Evolutionary conservation across 495 filamentous ascomycete genomes (phyloP).

Genomic region (Physcia stellaris): DNA sequence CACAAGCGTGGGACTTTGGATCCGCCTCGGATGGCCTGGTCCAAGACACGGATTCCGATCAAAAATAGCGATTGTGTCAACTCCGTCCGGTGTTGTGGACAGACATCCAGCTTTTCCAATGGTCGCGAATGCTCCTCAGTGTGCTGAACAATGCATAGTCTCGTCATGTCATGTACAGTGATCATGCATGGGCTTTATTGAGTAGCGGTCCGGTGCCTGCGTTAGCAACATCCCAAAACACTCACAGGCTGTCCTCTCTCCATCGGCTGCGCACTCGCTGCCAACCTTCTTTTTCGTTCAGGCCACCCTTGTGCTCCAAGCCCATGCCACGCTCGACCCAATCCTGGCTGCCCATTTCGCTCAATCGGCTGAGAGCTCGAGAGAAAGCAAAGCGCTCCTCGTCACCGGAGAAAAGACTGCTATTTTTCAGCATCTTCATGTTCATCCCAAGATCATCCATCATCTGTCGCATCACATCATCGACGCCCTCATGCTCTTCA

Average conservation of each 20-base stretch:
- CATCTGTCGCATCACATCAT: slow-evolving; percentile 72
- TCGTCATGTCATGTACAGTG: too few species aligned
- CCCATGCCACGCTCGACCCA: slow-evolving; percentile 88
- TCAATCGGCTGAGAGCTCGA: slow-evolving; percentile 67
- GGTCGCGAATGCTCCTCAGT: too few species aligned
- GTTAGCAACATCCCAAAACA: neutral
- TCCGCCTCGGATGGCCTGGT: too few species aligned
- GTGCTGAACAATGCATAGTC: too few species aligned
- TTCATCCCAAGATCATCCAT: slow-evolving; percentile 91
- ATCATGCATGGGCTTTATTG: neutral
- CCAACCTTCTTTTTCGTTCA: slow-evolving; percentile 50
- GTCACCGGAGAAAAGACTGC: slow-evolving; percentile 80
- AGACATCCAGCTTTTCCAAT: too few species aligned
- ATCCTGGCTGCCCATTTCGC: slow-evolving; percentile 84
- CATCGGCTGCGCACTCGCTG: slow-evolving; percentile 49
- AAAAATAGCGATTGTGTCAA: too few species aligned
- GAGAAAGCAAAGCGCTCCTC: slow-evolving; percentile 97
- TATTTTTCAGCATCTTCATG: slow-evolving; percentile 72
- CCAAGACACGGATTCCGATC: too few species aligned
- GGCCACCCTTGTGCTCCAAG: slow-evolving; percentile 40
- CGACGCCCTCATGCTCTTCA: slow-evolving; percentile 45
- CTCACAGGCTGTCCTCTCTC: slow-evolving; percentile 63
- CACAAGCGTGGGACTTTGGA: too few species aligned
- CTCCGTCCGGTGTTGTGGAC: too few species aligned
- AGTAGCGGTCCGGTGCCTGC: neutral